Percentiles rank a stretch among this genome's conserved stretches.
Evolutionary conservation across 441 rosid genomes (phyloP).

Genomic region (Eruca vesicaria): DNA sequence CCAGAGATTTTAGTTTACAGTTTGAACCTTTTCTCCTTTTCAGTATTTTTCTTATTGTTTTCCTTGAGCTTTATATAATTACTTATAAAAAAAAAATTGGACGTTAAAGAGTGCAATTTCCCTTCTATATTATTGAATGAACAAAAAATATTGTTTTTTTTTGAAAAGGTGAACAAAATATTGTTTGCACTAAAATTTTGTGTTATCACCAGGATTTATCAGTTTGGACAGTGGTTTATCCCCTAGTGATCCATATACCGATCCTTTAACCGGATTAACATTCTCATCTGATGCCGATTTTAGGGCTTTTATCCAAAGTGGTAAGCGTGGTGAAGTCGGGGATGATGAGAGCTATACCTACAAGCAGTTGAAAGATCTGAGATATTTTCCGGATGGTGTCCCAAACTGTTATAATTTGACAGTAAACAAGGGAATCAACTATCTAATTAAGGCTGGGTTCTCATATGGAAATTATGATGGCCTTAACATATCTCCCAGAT

Average conservation of each 20-base stretch:
- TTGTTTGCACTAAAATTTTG: no score
- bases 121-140: no score
- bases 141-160: no score
- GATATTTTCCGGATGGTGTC: conserved; percentile 43
- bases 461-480: conserved; percentile 44
- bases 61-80: no score
- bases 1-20: no score
- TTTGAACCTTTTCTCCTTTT: no score
- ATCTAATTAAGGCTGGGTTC: conserved; percentile 35
- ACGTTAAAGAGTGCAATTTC: no score
- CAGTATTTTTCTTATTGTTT: no score
- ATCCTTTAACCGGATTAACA: conserved; percentile 2
- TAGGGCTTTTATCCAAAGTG: conserved; percentile 4
- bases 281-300: conserved; percentile 3
- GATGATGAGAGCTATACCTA: background rate
- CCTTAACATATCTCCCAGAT: conserved; percentile 16
- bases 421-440: no score
- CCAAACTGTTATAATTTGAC: conserved; percentile 42
- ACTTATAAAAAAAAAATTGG: no score
- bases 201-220: conserved; percentile 1
- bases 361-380: conserved; percentile 1
- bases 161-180: no score
- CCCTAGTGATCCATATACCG: background rate
- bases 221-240: conserved; percentile 10
- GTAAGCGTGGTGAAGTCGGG: background rate